Evolutionary conservation across 139 green algal species (phyloP).

Genomic region (Zygnema circumcarinatum): DNA sequence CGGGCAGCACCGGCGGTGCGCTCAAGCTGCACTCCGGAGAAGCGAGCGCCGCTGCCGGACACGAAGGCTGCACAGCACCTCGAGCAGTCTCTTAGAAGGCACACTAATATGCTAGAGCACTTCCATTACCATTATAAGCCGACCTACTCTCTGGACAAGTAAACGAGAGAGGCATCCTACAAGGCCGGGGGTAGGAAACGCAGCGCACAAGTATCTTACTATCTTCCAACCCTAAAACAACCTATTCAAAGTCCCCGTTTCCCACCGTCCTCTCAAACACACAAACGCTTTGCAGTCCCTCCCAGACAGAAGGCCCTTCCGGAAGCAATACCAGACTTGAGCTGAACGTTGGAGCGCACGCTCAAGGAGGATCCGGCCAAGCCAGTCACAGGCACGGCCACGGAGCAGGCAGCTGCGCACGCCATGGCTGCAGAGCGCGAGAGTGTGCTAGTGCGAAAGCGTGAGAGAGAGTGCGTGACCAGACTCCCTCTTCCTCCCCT

Average conservation of each 20-base stretch:
- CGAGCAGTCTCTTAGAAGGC: background rate
- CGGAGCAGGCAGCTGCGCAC: slow-evolving; percentile 29
- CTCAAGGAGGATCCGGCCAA: slow-evolving; percentile 11
- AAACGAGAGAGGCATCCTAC: background rate
- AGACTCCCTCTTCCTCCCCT: too few relatives aligned
- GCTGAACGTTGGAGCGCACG: background rate
- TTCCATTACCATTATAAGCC: too few relatives aligned
- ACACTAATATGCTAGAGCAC: background rate
- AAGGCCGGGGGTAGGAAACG: background rate
- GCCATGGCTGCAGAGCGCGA: slow-evolving; percentile 12
- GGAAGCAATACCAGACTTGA: slow-evolving; percentile 20
- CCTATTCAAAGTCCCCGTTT: background rate
- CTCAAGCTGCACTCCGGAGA: slow-evolving; percentile 10
- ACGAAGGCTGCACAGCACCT: slow-evolving; percentile 4
- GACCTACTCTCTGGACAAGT: too few relatives aligned
- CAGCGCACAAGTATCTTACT: background rate
- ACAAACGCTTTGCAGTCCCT: background rate
- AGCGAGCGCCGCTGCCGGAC: background rate
- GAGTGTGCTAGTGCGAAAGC: too few relatives aligned
- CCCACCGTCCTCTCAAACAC: background rate
- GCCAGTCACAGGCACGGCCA: background rate
- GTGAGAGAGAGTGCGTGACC: too few relatives aligned
- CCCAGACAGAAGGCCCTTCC: background rate
- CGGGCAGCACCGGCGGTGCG: slow-evolving; percentile 3
- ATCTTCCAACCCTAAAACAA: background rate